Evolutionary conservation across 2,329 filamentous ascomycete genomes (phyloP).

Genomic region (Raffaelea ambrosiae): DNA sequence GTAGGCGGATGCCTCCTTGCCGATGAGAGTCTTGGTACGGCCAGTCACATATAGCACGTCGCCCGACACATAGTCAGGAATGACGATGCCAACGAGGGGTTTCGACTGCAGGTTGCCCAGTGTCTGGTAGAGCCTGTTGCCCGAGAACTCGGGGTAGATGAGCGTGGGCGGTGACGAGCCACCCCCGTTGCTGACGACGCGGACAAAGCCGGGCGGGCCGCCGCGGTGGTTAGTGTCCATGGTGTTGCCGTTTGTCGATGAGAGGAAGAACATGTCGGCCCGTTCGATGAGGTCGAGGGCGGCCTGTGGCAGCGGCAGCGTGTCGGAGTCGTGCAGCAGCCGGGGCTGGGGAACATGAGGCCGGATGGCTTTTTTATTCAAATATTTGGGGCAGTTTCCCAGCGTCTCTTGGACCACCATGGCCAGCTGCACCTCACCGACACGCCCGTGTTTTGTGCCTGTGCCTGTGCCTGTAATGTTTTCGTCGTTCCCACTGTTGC

Average conservation of each 20-base stretch:
- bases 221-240: slow-evolving; percentile 86
- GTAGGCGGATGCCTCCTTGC: slow-evolving; percentile 49
- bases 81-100: slow-evolving; percentile 58
- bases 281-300: slow-evolving; percentile 52
- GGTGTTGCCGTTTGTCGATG: slow-evolving; percentile 52
- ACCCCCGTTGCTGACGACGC: slow-evolving; percentile 48
- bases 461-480: slow-evolving; percentile 11
- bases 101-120: slow-evolving; percentile 66
- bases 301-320: slow-evolving; percentile 35
- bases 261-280: slow-evolving; percentile 72
- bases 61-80: slow-evolving; percentile 67
- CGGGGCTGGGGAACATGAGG: slow-evolving; percentile 43
- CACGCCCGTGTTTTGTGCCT: slow-evolving; percentile 16
- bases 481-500: slow-evolving; percentile 8
- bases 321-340: slow-evolving; percentile 23
- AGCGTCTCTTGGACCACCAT: slow-evolving; percentile 63
- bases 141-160: slow-evolving; percentile 76
- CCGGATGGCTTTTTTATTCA: slow-evolving; percentile 63
- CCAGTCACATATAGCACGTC: slow-evolving; percentile 70
- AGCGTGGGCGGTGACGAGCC: slow-evolving; percentile 31
- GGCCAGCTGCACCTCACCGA: slow-evolving; percentile 43
- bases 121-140: slow-evolving; percentile 76
- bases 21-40: slow-evolving; percentile 55
- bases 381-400: slow-evolving; percentile 81
- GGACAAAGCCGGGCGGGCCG: slow-evolving; percentile 64